Evolutionary conservation across 148 eudicot genomes (phyloP).

Genomic region (Bassia scoparia): DNA sequence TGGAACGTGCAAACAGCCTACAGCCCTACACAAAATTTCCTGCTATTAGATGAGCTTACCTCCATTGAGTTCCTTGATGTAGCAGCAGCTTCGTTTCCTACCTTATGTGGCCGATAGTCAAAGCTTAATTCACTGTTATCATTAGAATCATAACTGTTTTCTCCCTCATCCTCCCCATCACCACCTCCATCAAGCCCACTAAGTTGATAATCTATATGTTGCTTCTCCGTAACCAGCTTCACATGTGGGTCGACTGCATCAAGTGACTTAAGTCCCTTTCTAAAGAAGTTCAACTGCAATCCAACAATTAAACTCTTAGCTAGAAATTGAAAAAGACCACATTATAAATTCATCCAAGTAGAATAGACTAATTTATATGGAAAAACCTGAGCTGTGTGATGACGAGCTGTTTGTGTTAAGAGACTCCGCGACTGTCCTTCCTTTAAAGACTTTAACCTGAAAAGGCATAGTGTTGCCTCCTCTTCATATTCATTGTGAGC

Average conservation of each 20-base stretch:
- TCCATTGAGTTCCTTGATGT: conserved; percentile 75
- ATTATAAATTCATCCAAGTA: neutral
- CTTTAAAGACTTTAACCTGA: conserved; percentile 86
- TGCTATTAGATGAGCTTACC: conserved; percentile 39
- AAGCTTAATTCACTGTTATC: conserved; percentile 72
- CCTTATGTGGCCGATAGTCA: conserved; percentile 56
- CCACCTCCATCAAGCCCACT: conserved; percentile 59
- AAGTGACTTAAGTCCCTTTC: conserved; percentile 78
- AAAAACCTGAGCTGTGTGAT: conserved; percentile 92
- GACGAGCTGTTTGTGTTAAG: conserved; percentile 96
- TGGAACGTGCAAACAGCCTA: neutral
- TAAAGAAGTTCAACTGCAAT: conserved; percentile 81
- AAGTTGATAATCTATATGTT: conserved; percentile 78
- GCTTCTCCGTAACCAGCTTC: conserved; percentile 65
- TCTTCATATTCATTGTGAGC: conserved; percentile 86
- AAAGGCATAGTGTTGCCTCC: conserved; percentile 78
- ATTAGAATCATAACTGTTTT: conserved; percentile 48
- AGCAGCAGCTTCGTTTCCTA: conserved; percentile 49
- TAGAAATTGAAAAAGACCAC: neutral
- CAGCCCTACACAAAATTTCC: neutral
- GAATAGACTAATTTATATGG: conserved; percentile 1
- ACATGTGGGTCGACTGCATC: conserved; percentile 72
- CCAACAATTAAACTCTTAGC: conserved; percentile 15
- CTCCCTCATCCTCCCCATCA: conserved; percentile 52
- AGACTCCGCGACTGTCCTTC: conserved; percentile 95